A percentile compares a stretch with the other conserved stretches of the same genome.
These are phyloP conservation scores for Ceratocystis variospora DNA, from an alignment of 2,329 filamentous ascomycete genomes.

Conservation along the genomic window DNA sequence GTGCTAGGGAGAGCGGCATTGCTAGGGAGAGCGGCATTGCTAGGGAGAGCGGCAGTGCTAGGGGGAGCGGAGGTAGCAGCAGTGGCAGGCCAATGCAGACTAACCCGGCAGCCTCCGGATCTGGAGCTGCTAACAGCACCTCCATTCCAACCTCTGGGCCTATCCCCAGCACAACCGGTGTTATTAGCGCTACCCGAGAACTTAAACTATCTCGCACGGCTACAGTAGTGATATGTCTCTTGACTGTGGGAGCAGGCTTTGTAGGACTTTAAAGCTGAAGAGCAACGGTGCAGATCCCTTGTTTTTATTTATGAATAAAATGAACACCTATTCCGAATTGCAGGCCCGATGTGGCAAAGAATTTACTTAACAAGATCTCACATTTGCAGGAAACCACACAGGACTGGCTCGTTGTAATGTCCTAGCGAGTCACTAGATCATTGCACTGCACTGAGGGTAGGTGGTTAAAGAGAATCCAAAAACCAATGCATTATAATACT, in stretches of 20 bases:
- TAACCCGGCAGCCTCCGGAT: background rate
- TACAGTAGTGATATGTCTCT: constrained; percentile 14
- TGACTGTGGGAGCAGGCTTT: constrained; percentile 19
- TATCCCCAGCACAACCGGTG: background rate
- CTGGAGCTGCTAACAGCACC: background rate
- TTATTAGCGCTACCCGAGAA: constrained; percentile 9
- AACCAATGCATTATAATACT: background rate
- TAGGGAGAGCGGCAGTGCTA: background rate
- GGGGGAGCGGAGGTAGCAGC: background rate
- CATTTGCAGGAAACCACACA: no score
- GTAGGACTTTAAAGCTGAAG: constrained; percentile 13
- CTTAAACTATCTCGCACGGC: constrained; percentile 15
- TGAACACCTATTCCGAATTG: background rate
- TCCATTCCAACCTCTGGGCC: background rate
- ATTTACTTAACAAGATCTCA: no score
- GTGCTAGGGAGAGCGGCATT: background rate
- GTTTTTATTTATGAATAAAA: background rate
- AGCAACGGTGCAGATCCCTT: background rate
- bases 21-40: background rate
- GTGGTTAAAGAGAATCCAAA: background rate
- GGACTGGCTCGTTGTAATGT: background rate
- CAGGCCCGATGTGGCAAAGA: background rate
- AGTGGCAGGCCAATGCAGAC: background rate
- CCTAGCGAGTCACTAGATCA: background rate
- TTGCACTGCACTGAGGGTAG: background rate